Percentiles rank a stretch among this genome's conserved stretches.
These are phyloP conservation scores for Rhynchospora tenuis DNA, from an alignment of 176 grass and related monocot species.

Conservation along the genomic window DNA sequence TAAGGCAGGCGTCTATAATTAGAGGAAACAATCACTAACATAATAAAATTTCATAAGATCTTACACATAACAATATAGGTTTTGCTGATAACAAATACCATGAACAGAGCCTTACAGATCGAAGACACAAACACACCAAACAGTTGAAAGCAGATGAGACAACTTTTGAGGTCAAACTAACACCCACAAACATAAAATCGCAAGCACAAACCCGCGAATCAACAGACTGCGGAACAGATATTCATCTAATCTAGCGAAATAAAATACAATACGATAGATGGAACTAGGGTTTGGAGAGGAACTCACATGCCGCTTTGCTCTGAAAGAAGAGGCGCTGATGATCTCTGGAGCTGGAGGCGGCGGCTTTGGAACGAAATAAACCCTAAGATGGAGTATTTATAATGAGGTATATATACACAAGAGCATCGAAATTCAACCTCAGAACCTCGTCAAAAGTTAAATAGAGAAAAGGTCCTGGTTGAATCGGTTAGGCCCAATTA, in stretches of 20 bases:
- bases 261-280: background rate
- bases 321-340: background rate
- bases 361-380: background rate
- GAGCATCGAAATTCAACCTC: background rate
- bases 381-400: background rate
- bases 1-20: too few relatives aligned
- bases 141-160: background rate
- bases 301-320: constrained; percentile 11
- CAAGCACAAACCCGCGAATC: background rate
- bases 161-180: background rate
- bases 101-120: background rate
- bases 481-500: background rate
- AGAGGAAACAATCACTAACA: background rate
- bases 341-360: background rate
- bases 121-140: background rate
- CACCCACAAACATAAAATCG: background rate
- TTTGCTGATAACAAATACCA: background rate
- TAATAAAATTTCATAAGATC: background rate
- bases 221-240: background rate
- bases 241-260: background rate
- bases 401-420: background rate
- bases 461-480: background rate
- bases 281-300: background rate
- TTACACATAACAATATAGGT: too few relatives aligned
- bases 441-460: background rate